Evolutionary conservation across 2,329 filamentous ascomycete genomes (phyloP).

Genomic region (Fusarium sp.): DNA sequence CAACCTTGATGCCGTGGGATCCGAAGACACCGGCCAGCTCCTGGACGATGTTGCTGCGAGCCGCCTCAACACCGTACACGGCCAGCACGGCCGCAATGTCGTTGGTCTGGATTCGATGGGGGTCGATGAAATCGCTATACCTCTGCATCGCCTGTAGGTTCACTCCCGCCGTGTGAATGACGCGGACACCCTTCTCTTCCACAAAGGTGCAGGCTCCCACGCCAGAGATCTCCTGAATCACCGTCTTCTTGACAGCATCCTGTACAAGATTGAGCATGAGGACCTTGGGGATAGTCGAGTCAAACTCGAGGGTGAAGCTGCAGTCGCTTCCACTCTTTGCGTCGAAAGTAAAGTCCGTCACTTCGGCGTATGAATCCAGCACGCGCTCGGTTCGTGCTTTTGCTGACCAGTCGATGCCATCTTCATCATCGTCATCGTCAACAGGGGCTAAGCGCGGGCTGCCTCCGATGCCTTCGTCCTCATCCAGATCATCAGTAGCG

Average conservation of each 20-base stretch:
- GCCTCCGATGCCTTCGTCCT: conserved; percentile 62
- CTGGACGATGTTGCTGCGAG: conserved; percentile 84
- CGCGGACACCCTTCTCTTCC: conserved; percentile 66
- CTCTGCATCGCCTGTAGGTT: conserved; percentile 93
- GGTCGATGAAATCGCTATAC: conserved; percentile 86
- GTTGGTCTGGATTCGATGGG: conserved; percentile 89
- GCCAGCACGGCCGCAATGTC: conserved; percentile 88
- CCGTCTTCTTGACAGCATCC: conserved; percentile 78
- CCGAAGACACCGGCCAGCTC: conserved; percentile 90
- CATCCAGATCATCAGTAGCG: conserved; percentile 67
- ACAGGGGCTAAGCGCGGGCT: conserved; percentile 59
- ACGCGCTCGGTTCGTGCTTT: conserved; percentile 73
- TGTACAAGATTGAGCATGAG: conserved; percentile 94
- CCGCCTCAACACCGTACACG: conserved; percentile 94
- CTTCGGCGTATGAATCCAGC: conserved; percentile 71
- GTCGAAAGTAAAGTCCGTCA: conserved; percentile 85
- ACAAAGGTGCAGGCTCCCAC: conserved; percentile 77
- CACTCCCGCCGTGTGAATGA: conserved; percentile 84
- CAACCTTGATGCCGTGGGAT: conserved; percentile 91
- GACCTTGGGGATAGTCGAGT: conserved; percentile 84
- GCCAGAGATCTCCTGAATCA: conserved; percentile 87
- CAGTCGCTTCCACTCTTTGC: conserved; percentile 79
- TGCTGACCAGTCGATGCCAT: conserved; percentile 53
- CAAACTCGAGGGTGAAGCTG: conserved; percentile 85
- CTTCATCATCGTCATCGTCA: conserved; percentile 50